Conservation (phyloP, 495 filamentous ascomycete species). For the Podospora australis region DNA sequence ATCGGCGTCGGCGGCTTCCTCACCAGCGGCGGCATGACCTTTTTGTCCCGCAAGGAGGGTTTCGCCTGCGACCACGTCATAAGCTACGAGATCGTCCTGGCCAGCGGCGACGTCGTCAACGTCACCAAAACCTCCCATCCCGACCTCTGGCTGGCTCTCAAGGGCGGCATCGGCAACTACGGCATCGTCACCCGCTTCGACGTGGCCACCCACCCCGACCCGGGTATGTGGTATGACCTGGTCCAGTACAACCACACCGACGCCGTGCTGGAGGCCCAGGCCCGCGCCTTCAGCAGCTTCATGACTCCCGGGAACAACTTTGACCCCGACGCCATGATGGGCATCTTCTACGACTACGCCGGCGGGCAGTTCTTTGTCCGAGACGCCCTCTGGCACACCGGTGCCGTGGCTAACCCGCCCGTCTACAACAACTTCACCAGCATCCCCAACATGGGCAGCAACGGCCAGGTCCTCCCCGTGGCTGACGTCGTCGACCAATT, state of each 20-base stretch:
- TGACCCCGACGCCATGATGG: conserved; percentile 8
- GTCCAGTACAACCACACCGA: neutral
- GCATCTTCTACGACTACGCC: neutral
- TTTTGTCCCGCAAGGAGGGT: conserved; percentile 40
- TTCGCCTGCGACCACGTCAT: conserved; percentile 42
- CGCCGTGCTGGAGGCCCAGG: neutral
- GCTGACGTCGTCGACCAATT: neutral
- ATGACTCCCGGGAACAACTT: conserved; percentile 10
- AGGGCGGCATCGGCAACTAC: conserved; percentile 51
- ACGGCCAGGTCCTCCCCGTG: neutral
- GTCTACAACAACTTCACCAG: conserved; percentile 8
- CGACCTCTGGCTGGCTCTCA: conserved; percentile 45
- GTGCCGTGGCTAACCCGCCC: conserved; percentile 16
- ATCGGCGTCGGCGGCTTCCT: conserved; percentile 38
- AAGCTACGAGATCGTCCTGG: conserved; percentile 42
- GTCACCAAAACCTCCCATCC: conserved; percentile 22
- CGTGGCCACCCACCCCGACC: conserved; percentile 28
- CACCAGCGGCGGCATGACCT: conserved; percentile 40
- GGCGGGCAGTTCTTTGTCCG: neutral
- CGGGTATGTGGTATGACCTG: neutral
- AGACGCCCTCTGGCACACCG: conserved; percentile 14
- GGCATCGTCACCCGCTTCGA: conserved; percentile 51
- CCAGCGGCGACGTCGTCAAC: conserved; percentile 25
- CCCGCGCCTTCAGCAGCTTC: conserved; percentile 7
- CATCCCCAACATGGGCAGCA: neutral